Conservation (phyloP, 306 rosid species). For the Cucurbita maxima region DNA sequence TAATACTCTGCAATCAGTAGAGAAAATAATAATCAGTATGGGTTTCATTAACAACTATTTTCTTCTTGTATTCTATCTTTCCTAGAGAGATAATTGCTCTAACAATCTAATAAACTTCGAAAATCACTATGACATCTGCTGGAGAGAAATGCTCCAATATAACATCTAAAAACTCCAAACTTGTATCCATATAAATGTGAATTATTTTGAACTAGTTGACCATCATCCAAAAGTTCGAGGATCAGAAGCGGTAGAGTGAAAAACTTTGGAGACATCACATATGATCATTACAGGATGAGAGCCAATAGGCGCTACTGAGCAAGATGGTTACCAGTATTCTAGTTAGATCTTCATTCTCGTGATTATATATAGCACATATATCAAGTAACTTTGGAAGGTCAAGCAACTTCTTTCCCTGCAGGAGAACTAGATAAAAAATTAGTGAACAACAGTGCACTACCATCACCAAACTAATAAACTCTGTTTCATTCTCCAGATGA, state of each 20-base stretch:
- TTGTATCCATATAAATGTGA: not conserved
- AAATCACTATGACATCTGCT: not conserved
- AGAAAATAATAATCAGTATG: not conserved
- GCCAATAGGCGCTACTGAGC: not conserved
- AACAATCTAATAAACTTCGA: not conserved
- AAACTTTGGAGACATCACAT: not conserved
- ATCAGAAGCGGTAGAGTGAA: not conserved
- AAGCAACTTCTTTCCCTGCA: constrained; percentile 92
- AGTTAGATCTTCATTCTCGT: constrained; percentile 75
- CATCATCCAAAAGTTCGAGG: not conserved
- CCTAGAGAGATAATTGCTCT: not conserved
- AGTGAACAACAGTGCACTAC: constrained; percentile 35
- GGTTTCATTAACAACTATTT: not conserved
- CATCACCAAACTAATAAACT: constrained; percentile 1
- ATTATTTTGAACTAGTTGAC: not conserved
- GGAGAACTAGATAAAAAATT: constrained; percentile 61
- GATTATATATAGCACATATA: constrained; percentile 79
- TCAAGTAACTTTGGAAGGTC: constrained; percentile 84
- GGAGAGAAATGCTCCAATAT: not conserved
- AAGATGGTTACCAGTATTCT: constrained; percentile 45
- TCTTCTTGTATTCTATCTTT: not conserved
- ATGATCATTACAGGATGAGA: not conserved
- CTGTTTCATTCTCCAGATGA: not conserved
- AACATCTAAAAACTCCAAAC: not conserved
- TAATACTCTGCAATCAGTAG: not conserved